Evolutionary conservation across 257 asterid genomes (phyloP), one percentile per base, ranked within the genome.

Genomic region (Catharanthus roseus): DNA sequence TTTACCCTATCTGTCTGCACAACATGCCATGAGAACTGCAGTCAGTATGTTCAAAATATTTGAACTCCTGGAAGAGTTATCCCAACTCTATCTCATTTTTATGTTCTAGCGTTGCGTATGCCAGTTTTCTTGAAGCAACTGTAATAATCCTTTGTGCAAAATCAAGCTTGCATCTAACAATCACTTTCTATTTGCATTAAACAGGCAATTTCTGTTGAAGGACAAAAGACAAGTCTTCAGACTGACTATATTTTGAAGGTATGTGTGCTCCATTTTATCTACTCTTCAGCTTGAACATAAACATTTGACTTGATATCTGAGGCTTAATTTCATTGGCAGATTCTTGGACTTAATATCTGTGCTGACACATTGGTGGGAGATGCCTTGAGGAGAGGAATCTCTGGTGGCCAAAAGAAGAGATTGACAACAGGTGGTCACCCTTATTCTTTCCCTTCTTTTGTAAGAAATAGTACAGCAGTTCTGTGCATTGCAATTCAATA

Each of bases 351-450:
- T 50, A 89, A 86, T 72, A 67, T 77, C 21, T 86, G 89, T 77
- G 85, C 85, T 34, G 86, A 84, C 71, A 84, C 85, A 18, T 44
- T 79, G 10, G 72, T 54, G 65, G 92, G 89, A 64, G 87, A 86
- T 79, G 75, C 78, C 63, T 82, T 85, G 87, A 81, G 86, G 50
- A 72, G 84, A 79, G 89, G 89, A 38, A 81, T 86, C 34, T 86
- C 89, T 3, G 89, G 89, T 60, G 89, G 92, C 44, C 86, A 86
- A 77, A 86, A 86, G 78, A 86, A 86, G 78, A 75, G 91, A 76
- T 68, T 86, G 68, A 84, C 91, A 50, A 82, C 85, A 55, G 86
- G 91, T 84, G 77, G 21, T 13, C 13, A 18, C 10, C 15, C 23
- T 58, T 31, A 23, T 28, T 28, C 12, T 13, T 58, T 36, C 5